Evolutionary conservation across 2,329 filamentous ascomycete species (phyloP).

Genomic region (Xylariaceae sp.): DNA sequence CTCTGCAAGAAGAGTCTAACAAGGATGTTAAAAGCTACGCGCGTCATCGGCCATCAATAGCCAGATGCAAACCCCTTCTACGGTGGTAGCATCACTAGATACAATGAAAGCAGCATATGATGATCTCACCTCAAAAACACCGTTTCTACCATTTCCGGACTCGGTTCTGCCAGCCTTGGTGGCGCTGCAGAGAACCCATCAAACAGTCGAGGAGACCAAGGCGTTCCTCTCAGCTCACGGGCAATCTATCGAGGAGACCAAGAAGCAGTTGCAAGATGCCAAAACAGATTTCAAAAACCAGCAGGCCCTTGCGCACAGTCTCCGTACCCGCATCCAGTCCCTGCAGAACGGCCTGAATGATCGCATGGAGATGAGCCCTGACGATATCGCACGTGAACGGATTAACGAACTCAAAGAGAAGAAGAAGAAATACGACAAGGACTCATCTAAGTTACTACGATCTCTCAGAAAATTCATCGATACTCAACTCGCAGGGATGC

Average conservation of each 20-base stretch:
- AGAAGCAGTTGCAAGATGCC: conserved; percentile 48
- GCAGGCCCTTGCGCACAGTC: conserved; percentile 48
- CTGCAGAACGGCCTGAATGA: conserved; percentile 56
- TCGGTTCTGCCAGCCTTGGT: conserved; percentile 70
- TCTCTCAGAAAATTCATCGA: conserved; percentile 69
- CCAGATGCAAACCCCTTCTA: conserved; percentile 20
- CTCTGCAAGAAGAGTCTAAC: conserved; percentile 10
- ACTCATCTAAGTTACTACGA: conserved; percentile 58
- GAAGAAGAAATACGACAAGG: conserved; percentile 56
- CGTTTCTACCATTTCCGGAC: conserved; percentile 61
- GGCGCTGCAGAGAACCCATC: conserved; percentile 63
- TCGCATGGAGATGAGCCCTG: conserved; percentile 54
- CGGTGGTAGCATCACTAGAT: conserved; percentile 37
- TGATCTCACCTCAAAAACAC: conserved; percentile 55
- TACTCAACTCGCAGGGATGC: conserved; percentile 64
- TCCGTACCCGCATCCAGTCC: conserved; percentile 44
- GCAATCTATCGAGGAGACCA: conserved; percentile 39
- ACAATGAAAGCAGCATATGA: conserved; percentile 64
- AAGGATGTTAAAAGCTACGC: conserved; percentile 20
- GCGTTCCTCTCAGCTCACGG: conserved; percentile 49
- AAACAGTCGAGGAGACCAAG: conserved; percentile 61
- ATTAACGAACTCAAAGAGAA: conserved; percentile 57
- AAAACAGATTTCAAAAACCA: conserved; percentile 51
- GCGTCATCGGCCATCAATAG: conserved; percentile 12
- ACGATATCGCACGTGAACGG: conserved; percentile 59